These are phyloP conservation scores for Gossypium davidsonii DNA, from an alignment of 441 rosid genomes.

Conservation along the genomic window DNA sequence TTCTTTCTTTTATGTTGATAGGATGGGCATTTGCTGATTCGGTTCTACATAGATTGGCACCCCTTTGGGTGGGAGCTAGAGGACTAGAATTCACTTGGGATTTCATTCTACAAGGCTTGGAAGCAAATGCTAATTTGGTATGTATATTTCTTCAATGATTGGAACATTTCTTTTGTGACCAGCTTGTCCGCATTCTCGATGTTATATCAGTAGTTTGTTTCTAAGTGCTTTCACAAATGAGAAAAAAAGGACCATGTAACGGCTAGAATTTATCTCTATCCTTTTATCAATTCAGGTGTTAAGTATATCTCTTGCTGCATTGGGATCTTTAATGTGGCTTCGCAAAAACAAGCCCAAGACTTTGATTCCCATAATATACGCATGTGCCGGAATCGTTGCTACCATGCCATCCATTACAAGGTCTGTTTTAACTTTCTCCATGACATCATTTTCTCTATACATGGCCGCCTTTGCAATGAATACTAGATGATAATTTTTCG, in stretches of 20 bases:
- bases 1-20: conserved; percentile 25
- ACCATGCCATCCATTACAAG: conserved; percentile 93
- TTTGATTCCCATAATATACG: conserved; percentile 73
- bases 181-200: not conserved
- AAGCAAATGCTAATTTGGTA: conserved; percentile 95
- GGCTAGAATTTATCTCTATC: not conserved
- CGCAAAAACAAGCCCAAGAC: conserved; percentile 87
- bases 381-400: conserved; percentile 78
- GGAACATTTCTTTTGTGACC: not conserved
- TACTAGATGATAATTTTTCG: too few relatives aligned
- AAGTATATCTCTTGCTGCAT: conserved; percentile 76
- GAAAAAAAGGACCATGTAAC: not conserved
- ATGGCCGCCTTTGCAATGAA: too few relatives aligned
- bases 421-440: conserved; percentile 16
- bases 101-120: conserved; percentile 78
- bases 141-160: not conserved
- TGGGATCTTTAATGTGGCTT: conserved; percentile 95
- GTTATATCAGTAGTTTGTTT: not conserved
- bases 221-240: not conserved
- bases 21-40: conserved; percentile 98
- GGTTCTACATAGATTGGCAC: conserved; percentile 81
- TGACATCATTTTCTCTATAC: too few relatives aligned
- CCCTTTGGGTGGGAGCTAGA: conserved; percentile 92
- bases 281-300: conserved; percentile 47
- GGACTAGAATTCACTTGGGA: conserved; percentile 96